Evolutionary conservation across 257 asterid genomes (phyloP).

Genomic region (Solanum pimpinellifolium): DNA sequence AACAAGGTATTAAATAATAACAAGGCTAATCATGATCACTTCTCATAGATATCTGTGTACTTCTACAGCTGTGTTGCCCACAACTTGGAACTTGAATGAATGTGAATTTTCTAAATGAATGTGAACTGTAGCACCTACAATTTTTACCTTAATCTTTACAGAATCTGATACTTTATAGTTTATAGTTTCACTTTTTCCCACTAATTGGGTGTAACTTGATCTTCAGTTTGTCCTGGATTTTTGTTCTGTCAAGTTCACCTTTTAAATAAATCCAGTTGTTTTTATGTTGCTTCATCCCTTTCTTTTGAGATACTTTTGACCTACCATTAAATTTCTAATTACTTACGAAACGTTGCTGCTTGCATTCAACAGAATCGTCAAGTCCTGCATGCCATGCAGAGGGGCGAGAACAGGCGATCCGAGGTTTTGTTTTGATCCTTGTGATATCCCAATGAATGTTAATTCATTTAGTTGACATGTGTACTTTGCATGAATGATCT

Average conservation of each 20-base stretch:
- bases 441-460: not conserved
- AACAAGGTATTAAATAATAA: not conserved
- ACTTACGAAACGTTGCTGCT: not conserved
- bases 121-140: not conserved
- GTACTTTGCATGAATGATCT: not conserved
- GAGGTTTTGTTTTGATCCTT: conserved; percentile 51
- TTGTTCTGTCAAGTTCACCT: not conserved
- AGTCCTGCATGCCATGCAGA: conserved; percentile 63
- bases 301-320: not conserved
- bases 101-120: not conserved
- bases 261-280: not conserved
- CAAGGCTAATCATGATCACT: not conserved
- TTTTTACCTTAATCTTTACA: not conserved
- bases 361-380: conserved; percentile 60
- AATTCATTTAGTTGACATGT: not conserved
- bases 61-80: not conserved
- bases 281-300: not conserved
- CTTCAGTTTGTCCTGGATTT: not conserved
- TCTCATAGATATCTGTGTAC: not conserved
- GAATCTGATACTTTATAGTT: not conserved
- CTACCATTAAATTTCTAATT: not conserved
- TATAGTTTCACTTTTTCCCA: not conserved
- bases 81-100: not conserved
- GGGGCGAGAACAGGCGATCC: conserved; percentile 46
- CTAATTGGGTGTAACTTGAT: not conserved